Percentiles rank a stretch among this genome's conserved stretches.
Evolutionary conservation across 768 basidiomycete species (phyloP).

Genomic region (Kockovaella imperatae): DNA sequence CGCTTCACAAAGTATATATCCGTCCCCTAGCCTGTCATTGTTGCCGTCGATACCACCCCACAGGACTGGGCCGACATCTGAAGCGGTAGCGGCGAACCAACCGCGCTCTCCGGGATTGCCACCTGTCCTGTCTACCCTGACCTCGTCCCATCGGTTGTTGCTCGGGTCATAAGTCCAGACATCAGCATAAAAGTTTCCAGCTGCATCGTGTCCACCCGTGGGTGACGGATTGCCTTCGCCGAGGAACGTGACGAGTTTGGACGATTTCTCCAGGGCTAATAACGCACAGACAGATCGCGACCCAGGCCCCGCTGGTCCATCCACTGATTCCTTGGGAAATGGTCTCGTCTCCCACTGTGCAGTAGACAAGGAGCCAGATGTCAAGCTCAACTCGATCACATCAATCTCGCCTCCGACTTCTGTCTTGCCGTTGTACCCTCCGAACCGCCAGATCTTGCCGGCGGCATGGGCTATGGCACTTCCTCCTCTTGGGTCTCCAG

Average conservation of each 20-base stretch:
- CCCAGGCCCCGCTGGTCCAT: slow-evolving; percentile 8
- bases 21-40: slow-evolving; percentile 48
- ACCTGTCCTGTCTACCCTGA: not conserved
- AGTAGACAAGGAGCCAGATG: not conserved
- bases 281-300: slow-evolving; percentile 17
- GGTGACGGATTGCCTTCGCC: slow-evolving; percentile 26
- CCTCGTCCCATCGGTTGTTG: slow-evolving; percentile 3
- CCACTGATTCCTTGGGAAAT: slow-evolving; percentile 4
- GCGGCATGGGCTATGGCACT: slow-evolving; percentile 4
- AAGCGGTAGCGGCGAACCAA: slow-evolving; percentile 48
- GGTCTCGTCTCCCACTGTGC: slow-evolving; percentile 2
- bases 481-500: slow-evolving; percentile 12
- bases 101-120: slow-evolving; percentile 39
- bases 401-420: slow-evolving; percentile 21
- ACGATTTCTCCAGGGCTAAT: slow-evolving; percentile 1
- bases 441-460: slow-evolving; percentile 14
- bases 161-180: slow-evolving; percentile 15
- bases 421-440: slow-evolving; percentile 27
- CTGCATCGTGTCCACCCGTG: slow-evolving; percentile 27
- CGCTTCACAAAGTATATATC: slow-evolving; percentile 42
- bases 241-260: slow-evolving; percentile 9
- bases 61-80: slow-evolving; percentile 39
- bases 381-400: slow-evolving; percentile 1
- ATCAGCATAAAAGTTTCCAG: slow-evolving; percentile 26
- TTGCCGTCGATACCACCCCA: slow-evolving; percentile 48